These are phyloP conservation scores for Schizochytrium sp. DNA, from an alignment of 108 stramenopile species.

Conservation along the genomic window DNA sequence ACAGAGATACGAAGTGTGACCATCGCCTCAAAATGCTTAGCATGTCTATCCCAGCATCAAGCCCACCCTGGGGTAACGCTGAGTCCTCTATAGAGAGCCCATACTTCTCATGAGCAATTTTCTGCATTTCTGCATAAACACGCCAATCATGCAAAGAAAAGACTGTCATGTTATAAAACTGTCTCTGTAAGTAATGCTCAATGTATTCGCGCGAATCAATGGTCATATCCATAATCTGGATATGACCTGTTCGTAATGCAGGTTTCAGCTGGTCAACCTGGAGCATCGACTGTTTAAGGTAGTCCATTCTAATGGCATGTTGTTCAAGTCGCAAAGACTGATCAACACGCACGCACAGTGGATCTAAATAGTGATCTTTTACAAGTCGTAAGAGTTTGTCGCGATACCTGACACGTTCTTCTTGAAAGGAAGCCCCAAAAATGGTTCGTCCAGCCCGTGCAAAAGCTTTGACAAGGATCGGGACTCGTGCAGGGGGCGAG, in stretches of 20 bases:
- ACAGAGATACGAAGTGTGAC: constrained; percentile 73
- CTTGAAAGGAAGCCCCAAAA: background rate
- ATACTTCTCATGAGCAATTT: constrained; percentile 73
- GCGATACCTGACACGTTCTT: background rate
- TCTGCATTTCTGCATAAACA: constrained; percentile 79
- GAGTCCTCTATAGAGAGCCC: constrained; percentile 74
- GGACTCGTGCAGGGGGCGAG: background rate
- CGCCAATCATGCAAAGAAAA: constrained; percentile 80
- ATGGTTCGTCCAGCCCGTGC: background rate
- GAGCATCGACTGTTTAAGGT: constrained; percentile 29
- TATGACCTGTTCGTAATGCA: constrained; percentile 37
- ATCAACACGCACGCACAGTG: constrained; percentile 61
- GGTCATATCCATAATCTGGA: constrained; percentile 60
- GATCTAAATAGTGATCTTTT: constrained; percentile 1
- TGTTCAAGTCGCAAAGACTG: constrained; percentile 63
- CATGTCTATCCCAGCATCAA: constrained; percentile 78
- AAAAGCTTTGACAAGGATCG: background rate
- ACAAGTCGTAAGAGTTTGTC: background rate
- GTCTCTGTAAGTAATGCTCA: constrained; percentile 65
- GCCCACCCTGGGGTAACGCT: constrained; percentile 75
- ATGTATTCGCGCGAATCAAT: constrained; percentile 61
- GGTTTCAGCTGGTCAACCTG: constrained; percentile 9
- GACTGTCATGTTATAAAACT: constrained; percentile 79
- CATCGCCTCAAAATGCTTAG: constrained; percentile 80
- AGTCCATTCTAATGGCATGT: constrained; percentile 64